Evolutionary conservation across 768 basidiomycete genomes (phyloP).

Genomic region (Lactarius psammicola): DNA sequence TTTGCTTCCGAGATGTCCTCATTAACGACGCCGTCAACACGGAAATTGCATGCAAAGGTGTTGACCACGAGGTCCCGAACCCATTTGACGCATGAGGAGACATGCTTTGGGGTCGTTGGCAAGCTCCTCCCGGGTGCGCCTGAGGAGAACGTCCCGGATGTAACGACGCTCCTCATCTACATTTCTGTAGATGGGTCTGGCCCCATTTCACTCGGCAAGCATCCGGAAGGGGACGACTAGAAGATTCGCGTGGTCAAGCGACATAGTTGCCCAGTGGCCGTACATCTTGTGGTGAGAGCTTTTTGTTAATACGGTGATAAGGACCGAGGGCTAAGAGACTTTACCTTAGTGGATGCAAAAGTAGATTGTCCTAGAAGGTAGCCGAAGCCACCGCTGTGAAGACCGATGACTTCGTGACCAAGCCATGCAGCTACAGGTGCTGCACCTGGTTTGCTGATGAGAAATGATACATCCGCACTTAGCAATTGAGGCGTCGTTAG

Average conservation of each 20-base stretch:
- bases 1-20: conserved; percentile 45
- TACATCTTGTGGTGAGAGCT: conserved; percentile 31
- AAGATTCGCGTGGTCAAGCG: conserved; percentile 35
- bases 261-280: conserved; percentile 44
- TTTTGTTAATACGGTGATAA: not conserved
- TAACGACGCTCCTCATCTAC: conserved; percentile 33
- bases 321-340: not conserved
- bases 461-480: not conserved
- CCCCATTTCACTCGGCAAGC: conserved; percentile 39
- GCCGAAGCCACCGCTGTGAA: conserved; percentile 42
- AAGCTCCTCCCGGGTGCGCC: conserved; percentile 19
- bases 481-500: not conserved
- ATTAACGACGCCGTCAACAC: conserved; percentile 37
- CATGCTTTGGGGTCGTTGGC: conserved; percentile 20
- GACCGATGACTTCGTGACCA: conserved; percentile 42
- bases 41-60: conserved; percentile 46
- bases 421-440: conserved; percentile 41
- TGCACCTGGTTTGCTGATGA: conserved; percentile 47
- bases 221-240: conserved; percentile 43
- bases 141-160: conserved; percentile 25
- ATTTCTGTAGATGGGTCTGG: conserved; percentile 15
- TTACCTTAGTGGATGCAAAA: conserved; percentile 40
- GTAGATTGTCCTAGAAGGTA: conserved; percentile 40
- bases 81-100: conserved; percentile 23
- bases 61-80: conserved; percentile 45